Conservation (phyloP, 768 basidiomycete species). For the Leucogyrophana mollusca region DNA sequence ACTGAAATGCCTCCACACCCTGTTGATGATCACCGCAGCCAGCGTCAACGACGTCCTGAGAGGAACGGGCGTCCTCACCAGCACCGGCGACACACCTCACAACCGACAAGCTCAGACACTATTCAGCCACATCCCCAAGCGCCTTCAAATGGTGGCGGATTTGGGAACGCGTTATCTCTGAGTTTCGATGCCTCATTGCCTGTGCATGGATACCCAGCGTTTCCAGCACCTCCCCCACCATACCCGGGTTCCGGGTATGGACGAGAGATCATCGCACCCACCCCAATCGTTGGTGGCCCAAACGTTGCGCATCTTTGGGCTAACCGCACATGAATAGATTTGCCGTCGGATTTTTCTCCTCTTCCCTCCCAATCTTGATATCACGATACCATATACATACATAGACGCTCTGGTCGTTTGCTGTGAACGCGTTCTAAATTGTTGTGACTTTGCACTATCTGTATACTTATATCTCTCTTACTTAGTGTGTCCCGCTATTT, state of each 20-base stretch:
- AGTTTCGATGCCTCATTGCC: constrained; percentile 35
- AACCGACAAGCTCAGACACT: constrained; percentile 17
- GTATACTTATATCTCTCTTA: constrained; percentile 22
- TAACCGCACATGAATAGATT: constrained; percentile 25
- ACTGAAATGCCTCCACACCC: constrained; percentile 13
- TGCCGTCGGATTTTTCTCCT: not conserved
- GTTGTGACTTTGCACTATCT: constrained; percentile 12
- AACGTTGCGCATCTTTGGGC: constrained; percentile 34
- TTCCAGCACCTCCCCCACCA: constrained; percentile 18
- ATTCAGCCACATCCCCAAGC: too few species aligned
- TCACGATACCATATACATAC: not conserved
- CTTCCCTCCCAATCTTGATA: not conserved
- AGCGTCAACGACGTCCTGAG: constrained; percentile 18
- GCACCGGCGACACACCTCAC: constrained; percentile 19
- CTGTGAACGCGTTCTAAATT: constrained; percentile 5
- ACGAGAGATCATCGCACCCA: constrained; percentile 32
- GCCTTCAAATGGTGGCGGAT: not conserved
- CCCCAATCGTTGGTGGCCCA: constrained; percentile 32
- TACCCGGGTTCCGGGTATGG: constrained; percentile 11
- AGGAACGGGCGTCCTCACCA: constrained; percentile 18
- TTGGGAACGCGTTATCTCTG: constrained; percentile 29
- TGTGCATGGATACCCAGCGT: constrained; percentile 18
- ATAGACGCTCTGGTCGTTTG: constrained; percentile 10
- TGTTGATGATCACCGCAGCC: constrained; percentile 13
- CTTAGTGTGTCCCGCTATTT: constrained; percentile 2